Evolutionary conservation across 495 filamentous ascomycete species (phyloP).

Genomic region (Stereocaulon alpinum): DNA sequence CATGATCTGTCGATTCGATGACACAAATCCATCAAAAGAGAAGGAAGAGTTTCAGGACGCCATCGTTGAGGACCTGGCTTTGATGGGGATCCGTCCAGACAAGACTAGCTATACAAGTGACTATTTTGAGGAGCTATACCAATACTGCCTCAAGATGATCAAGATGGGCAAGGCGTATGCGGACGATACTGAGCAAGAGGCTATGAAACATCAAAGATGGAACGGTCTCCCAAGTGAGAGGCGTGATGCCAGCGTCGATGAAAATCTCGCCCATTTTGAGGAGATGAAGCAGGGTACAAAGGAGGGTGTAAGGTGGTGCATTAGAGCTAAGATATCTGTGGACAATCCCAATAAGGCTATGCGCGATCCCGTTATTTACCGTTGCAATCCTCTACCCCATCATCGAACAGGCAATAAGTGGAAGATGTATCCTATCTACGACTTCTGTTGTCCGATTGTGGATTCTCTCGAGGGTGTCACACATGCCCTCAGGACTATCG

Average conservation of each 20-base stretch:
- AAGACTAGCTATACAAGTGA: constrained; percentile 71
- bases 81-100: constrained; percentile 82
- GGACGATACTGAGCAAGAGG: constrained; percentile 79
- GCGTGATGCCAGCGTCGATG: constrained; percentile 66
- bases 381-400: constrained; percentile 66
- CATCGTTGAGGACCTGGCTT: constrained; percentile 72
- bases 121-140: constrained; percentile 82
- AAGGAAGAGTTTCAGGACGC: constrained; percentile 85
- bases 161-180: constrained; percentile 79
- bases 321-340: constrained; percentile 80
- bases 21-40: constrained; percentile 90
- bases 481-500: constrained; percentile 88
- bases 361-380: constrained; percentile 91
- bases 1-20: constrained; percentile 76
- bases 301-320: constrained; percentile 70
- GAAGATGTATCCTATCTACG: constrained; percentile 96
- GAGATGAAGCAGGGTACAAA: constrained; percentile 77
- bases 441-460: constrained; percentile 86
- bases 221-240: constrained; percentile 64
- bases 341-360: constrained; percentile 40
- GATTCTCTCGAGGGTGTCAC: constrained; percentile 89
- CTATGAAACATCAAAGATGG: constrained; percentile 71
- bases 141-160: constrained; percentile 67
- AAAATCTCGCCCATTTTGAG: constrained; percentile 70
- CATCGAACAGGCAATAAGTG: constrained; percentile 82